phyloP scores from a whole-genome alignment of 202 grass and related monocot genomes.

The Dendrocalamus latiflorus region DNA sequence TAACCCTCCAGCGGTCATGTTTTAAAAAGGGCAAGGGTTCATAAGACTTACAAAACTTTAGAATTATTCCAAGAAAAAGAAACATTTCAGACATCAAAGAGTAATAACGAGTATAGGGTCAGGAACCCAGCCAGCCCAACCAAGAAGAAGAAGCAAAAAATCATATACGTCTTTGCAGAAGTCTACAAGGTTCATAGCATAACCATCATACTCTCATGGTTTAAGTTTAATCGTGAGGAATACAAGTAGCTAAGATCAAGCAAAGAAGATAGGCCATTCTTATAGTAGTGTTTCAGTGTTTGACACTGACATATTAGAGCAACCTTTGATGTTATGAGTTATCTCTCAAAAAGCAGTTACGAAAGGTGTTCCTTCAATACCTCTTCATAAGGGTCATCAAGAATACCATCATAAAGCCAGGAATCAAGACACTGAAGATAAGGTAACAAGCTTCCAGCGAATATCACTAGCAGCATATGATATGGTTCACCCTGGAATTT shows the following conservation, averaged over 20 bases:
- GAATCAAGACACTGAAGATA: conserved; percentile 89
- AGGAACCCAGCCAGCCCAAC: neutral
- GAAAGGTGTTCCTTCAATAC: conserved; percentile 32
- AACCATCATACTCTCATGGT: neutral
- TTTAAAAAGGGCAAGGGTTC: neutral
- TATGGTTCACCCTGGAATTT: conserved; percentile 63
- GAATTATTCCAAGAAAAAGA: neutral
- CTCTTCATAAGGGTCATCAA: conserved; percentile 95
- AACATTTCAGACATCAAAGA: neutral
- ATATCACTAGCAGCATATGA: conserved; percentile 81
- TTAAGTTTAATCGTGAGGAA: neutral
- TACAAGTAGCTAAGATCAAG: neutral
- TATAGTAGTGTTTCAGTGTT: neutral
- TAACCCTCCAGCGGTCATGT: neutral
- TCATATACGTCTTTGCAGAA: too few relatives aligned
- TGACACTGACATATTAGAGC: neutral
- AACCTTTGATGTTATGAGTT: neutral
- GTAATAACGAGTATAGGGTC: neutral
- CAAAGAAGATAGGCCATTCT: neutral
- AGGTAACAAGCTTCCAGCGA: conserved; percentile 69
- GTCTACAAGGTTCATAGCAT: neutral
- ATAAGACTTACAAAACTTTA: neutral
- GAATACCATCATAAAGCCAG: conserved; percentile 94
- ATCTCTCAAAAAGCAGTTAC: neutral
- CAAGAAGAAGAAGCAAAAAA: neutral